Conservation (phyloP, 192 early-diverging fungal species). For the Martensiomyces pterosporus region DNA sequence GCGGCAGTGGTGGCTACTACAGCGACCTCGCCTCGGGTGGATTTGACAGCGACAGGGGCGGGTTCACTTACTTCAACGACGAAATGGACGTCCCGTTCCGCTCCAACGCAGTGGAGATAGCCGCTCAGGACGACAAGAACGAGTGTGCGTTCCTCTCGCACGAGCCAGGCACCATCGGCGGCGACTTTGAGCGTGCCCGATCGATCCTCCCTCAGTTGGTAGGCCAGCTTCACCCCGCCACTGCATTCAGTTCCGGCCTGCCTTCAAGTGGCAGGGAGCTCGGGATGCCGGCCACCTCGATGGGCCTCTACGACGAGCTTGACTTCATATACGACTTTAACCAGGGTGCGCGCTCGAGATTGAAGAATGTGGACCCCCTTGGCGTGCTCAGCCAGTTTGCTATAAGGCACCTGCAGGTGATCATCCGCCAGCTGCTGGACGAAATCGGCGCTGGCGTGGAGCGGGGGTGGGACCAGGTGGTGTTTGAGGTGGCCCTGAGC, state of each 20-base stretch:
- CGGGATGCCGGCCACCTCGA: constrained; percentile 7
- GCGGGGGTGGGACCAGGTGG: constrained; percentile 37
- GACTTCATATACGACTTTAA: constrained; percentile 34
- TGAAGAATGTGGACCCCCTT: constrained; percentile 18
- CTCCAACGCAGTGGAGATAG: constrained; percentile 43
- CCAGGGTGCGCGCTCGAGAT: constrained; percentile 19
- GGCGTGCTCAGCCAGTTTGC: constrained; percentile 36
- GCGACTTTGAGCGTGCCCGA: constrained; percentile 25
- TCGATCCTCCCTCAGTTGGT: constrained; percentile 25
- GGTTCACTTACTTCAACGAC: constrained; percentile 21
- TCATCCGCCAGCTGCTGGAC: constrained; percentile 68
- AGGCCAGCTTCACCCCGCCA: constrained; percentile 27
- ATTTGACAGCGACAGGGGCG: constrained; percentile 1
- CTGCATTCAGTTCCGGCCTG: constrained; percentile 8
- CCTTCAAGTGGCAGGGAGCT: constrained; percentile 1
- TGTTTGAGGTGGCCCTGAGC: constrained; percentile 22
- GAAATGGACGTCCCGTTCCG: constrained; percentile 38
- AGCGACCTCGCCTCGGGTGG: neutral
- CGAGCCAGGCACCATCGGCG: constrained; percentile 2
- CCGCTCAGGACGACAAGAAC: constrained; percentile 42
- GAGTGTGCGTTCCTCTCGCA: constrained; percentile 44
- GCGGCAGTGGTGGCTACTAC: neutral
- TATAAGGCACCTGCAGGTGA: constrained; percentile 59
- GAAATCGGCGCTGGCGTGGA: constrained; percentile 56
- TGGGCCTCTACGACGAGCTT: constrained; percentile 21